Percentiles rank a stretch among this genome's conserved stretches.
These are phyloP conservation scores for Balansia obtecta DNA, from an alignment of 2,329 filamentous ascomycete species.

Conservation along the genomic window DNA sequence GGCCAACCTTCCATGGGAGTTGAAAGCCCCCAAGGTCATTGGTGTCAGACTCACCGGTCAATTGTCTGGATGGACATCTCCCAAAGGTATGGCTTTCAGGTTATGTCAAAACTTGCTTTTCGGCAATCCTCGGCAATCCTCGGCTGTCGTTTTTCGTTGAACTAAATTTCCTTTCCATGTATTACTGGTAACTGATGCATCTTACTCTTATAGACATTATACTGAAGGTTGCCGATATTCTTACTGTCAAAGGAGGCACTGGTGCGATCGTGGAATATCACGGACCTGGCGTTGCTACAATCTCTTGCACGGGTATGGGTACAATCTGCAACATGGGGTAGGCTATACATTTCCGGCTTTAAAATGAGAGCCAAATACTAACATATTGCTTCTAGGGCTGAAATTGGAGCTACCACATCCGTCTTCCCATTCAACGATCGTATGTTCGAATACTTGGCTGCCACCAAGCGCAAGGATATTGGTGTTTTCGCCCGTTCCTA, in stretches of 20 bases:
- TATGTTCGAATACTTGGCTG: slow-evolving; percentile 90
- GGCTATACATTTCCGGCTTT: slow-evolving; percentile 12
- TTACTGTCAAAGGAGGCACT: slow-evolving; percentile 96
- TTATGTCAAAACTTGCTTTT: neutral
- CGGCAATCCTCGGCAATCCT: neutral
- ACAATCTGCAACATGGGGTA: slow-evolving; percentile 60
- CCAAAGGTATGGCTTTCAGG: slow-evolving; percentile 56
- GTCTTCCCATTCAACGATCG: slow-evolving; percentile 96
- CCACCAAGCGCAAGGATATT: slow-evolving; percentile 83
- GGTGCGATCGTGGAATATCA: slow-evolving; percentile 77
- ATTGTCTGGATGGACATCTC: slow-evolving; percentile 80
- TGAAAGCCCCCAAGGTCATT: slow-evolving; percentile 95
- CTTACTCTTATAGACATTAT: slow-evolving; percentile 60
- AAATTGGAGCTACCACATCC: slow-evolving; percentile 79
- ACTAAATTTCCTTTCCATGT: no score
- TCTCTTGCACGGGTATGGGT: slow-evolving; percentile 48
- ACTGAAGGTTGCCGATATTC: slow-evolving; percentile 88
- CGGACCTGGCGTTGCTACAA: slow-evolving; percentile 45
- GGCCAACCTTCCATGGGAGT: slow-evolving; percentile 92
- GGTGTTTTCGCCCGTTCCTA: slow-evolving; percentile 82
- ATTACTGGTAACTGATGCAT: neutral
- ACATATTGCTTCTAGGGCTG: slow-evolving; percentile 30
- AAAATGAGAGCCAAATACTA: neutral
- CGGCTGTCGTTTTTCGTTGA: no score
- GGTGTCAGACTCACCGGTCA: slow-evolving; percentile 89